phyloP scores from a whole-genome alignment of 257 asterid genomes.

The Verbascum thapsus region DNA sequence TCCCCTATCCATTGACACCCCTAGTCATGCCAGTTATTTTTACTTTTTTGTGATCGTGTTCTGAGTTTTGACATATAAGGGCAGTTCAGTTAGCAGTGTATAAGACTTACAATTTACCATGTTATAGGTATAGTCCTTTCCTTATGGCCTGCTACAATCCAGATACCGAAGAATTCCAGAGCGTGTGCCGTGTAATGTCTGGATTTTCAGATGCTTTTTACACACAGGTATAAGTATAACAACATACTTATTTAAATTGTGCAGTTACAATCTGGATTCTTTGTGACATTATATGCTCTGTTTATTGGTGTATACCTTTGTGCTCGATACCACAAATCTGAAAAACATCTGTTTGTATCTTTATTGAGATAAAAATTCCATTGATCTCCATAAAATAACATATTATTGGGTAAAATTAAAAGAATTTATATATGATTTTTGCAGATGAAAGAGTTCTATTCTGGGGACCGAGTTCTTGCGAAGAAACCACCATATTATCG shows the following conservation, averaged over 20 bases:
- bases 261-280: slow-evolving; percentile 1
- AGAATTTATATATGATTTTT: not conserved
- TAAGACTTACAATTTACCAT: slow-evolving; percentile 23
- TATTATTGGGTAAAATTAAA: too few relatives aligned
- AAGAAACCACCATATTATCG: slow-evolving; percentile 70
- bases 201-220: slow-evolving; percentile 91
- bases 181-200: slow-evolving; percentile 94
- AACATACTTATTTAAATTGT: slow-evolving; percentile 9
- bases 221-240: slow-evolving; percentile 52
- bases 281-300: not conserved
- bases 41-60: too few relatives aligned
- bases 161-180: slow-evolving; percentile 80
- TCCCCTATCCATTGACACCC: too few relatives aligned
- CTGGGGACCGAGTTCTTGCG: slow-evolving; percentile 56
- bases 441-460: slow-evolving; percentile 79
- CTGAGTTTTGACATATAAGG: slow-evolving; percentile 9
- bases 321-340: not conserved
- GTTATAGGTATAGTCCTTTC: slow-evolving; percentile 84
- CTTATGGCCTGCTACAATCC: slow-evolving; percentile 93
- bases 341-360: not conserved
- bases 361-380: not conserved
- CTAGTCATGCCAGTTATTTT: too few relatives aligned
- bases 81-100: not conserved
- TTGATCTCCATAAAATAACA: not conserved
- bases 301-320: slow-evolving; percentile 6